A percentile compares a stretch with the other conserved stretches of the same genome.
These are phyloP conservation scores for Bjerkandera adusta DNA, from an alignment of 1,284 basidiomycete genomes.

Conservation along the genomic window DNA sequence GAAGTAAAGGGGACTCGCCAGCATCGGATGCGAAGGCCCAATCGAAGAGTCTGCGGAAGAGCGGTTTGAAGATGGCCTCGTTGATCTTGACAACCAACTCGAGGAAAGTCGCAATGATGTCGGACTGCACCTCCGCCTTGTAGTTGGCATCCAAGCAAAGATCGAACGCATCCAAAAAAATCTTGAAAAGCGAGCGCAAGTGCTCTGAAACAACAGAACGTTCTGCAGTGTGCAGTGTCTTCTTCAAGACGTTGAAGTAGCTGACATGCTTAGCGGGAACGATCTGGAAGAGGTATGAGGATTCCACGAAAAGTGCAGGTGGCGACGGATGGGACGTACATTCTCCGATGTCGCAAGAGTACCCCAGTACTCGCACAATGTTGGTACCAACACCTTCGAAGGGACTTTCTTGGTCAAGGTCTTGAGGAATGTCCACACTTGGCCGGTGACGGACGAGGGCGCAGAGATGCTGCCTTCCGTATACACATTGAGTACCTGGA, in stretches of 20 bases:
- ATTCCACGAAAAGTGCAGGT: neutral
- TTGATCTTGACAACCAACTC: slow-evolving; percentile 93
- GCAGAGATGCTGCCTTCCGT: slow-evolving; percentile 41
- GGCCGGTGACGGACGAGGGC: slow-evolving; percentile 25
- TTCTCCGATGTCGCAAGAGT: slow-evolving; percentile 24
- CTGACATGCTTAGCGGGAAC: slow-evolving; percentile 39
- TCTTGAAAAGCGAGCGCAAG: slow-evolving; percentile 74
- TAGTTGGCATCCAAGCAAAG: slow-evolving; percentile 35
- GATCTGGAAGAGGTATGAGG: slow-evolving; percentile 15
- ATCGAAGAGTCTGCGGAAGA: slow-evolving; percentile 91
- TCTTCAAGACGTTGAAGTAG: slow-evolving; percentile 71
- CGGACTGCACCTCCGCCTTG: slow-evolving; percentile 45
- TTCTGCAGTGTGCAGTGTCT: slow-evolving; percentile 63
- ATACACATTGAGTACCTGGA: slow-evolving; percentile 53
- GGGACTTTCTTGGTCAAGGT: slow-evolving; percentile 69
- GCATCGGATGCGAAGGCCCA: slow-evolving; percentile 81
- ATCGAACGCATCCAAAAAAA: slow-evolving; percentile 83
- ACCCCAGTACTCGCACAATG: slow-evolving; percentile 59
- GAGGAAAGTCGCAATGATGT: slow-evolving; percentile 74
- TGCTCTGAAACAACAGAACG: slow-evolving; percentile 67
- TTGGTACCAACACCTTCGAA: slow-evolving; percentile 63
- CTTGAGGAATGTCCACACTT: slow-evolving; percentile 44
- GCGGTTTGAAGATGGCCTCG: slow-evolving; percentile 88
- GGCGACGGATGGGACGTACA: slow-evolving; percentile 30
- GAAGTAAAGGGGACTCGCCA: slow-evolving; percentile 36